Conservation (phyloP, 1,284 basidiomycete genomes). For the Garcileccinum viscosum region DNA sequence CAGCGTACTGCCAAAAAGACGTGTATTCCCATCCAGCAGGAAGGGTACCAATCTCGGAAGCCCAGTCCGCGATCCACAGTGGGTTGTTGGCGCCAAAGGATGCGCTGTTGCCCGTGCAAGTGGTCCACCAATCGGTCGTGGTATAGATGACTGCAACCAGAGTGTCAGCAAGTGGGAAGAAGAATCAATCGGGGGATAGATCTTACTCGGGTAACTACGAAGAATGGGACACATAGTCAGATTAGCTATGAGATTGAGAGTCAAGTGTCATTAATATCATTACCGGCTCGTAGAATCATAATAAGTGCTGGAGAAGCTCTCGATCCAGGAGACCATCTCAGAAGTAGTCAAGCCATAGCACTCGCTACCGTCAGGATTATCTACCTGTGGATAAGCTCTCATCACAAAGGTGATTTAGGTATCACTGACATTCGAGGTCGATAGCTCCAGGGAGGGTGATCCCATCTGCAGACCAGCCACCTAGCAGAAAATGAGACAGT, state of each 20-base stretch:
- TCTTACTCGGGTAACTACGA: constrained; percentile 45
- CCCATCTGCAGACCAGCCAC: constrained; percentile 64
- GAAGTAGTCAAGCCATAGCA: constrained; percentile 65
- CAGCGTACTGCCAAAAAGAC: constrained; percentile 71
- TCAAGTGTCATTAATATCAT: constrained; percentile 18
- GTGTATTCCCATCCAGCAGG: constrained; percentile 62
- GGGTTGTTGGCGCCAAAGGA: constrained; percentile 57
- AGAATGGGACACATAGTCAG: constrained; percentile 4
- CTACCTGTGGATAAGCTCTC: constrained; percentile 34
- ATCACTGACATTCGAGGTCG: constrained; percentile 61
- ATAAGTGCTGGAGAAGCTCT: constrained; percentile 68
- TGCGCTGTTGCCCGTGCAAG: constrained; percentile 66
- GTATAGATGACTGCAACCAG: constrained; percentile 60
- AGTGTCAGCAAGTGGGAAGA: neutral
- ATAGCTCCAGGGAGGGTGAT: constrained; percentile 70
- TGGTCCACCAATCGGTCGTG: constrained; percentile 70
- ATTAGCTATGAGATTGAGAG: neutral
- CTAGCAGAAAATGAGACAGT: constrained; percentile 34
- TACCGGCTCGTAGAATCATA: constrained; percentile 56
- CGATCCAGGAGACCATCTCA: constrained; percentile 67
- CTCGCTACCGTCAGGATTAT: constrained; percentile 53
- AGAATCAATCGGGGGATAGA: neutral
- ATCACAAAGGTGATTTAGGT: neutral
- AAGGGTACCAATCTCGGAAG: constrained; percentile 55
- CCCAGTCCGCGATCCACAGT: constrained; percentile 64